A percentile compares a stretch with the other conserved stretches of the same genome.
These are phyloP conservation scores for Clonostachys byssicola DNA, from an alignment of 2,329 filamentous ascomycete genomes.

Conservation along the genomic window DNA sequence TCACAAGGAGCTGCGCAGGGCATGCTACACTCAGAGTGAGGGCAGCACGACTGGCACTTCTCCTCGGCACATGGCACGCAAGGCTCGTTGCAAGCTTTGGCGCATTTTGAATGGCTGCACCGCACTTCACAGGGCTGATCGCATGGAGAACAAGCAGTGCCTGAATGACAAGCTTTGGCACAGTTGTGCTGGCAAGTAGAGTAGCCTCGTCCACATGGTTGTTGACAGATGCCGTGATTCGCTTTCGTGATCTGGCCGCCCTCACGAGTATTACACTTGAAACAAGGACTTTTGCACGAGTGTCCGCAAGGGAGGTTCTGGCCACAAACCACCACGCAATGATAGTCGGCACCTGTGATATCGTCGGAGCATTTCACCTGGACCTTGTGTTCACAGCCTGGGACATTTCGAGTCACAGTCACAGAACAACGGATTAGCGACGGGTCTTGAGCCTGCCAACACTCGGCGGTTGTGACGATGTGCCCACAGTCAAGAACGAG, in stretches of 20 bases:
- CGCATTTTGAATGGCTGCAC: slow-evolving; percentile 54
- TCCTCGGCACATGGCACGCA: slow-evolving; percentile 57
- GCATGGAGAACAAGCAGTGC: slow-evolving; percentile 41
- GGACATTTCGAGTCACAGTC: slow-evolving; percentile 39
- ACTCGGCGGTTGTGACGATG: slow-evolving; percentile 17
- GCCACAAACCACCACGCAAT: slow-evolving; percentile 44
- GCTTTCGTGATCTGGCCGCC: slow-evolving; percentile 16
- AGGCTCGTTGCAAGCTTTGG: slow-evolving; percentile 50
- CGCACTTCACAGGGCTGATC: slow-evolving; percentile 43
- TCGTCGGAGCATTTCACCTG: slow-evolving; percentile 43
- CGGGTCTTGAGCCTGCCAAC: slow-evolving; percentile 37
- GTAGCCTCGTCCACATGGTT: slow-evolving; percentile 43
- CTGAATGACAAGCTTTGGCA: slow-evolving; percentile 43
- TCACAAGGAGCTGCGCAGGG: slow-evolving; percentile 66
- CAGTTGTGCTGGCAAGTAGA: slow-evolving; percentile 56
- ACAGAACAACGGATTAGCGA: slow-evolving; percentile 40
- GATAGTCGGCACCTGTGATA: slow-evolving; percentile 30
- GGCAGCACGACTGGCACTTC: slow-evolving; percentile 48
- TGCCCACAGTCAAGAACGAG: slow-evolving; percentile 39
- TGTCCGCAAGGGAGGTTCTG: slow-evolving; percentile 52
- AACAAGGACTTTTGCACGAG: slow-evolving; percentile 43
- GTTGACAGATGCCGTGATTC: slow-evolving; percentile 42
- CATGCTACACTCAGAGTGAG: slow-evolving; percentile 45
- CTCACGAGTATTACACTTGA: slow-evolving; percentile 34
- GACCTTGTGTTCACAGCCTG: slow-evolving; percentile 51